A percentile compares a stretch with the other conserved stretches of the same genome.
These are phyloP conservation scores for Colletotrichum echinochloae DNA, from an alignment of 2,329 filamentous ascomycete species.

Conservation along the genomic window DNA sequence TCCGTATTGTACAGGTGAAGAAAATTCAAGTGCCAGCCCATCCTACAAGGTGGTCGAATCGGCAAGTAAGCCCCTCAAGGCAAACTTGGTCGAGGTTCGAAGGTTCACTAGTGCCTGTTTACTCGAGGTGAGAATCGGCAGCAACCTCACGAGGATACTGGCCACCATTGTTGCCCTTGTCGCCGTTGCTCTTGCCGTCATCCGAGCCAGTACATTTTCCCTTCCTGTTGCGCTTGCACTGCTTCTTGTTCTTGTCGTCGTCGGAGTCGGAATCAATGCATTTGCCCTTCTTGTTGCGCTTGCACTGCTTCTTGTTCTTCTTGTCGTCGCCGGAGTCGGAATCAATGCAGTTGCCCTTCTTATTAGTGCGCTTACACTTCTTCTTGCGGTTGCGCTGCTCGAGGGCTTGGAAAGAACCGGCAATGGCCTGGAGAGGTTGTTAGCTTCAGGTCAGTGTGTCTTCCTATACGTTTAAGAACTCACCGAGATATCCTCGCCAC, in stretches of 20 bases:
- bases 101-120: background rate
- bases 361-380: constrained; percentile 35
- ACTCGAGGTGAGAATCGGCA: background rate
- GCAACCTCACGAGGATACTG: background rate
- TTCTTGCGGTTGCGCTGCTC: constrained; percentile 32
- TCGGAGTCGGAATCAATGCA: constrained; percentile 22
- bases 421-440: constrained; percentile 1
- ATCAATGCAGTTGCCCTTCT: constrained; percentile 25
- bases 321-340: constrained; percentile 12
- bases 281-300: constrained; percentile 33
- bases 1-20: too few species aligned
- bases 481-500: constrained; percentile 18
- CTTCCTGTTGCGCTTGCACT: constrained; percentile 34
- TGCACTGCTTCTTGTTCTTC: constrained; percentile 21
- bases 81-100: background rate
- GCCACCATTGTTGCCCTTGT: background rate
- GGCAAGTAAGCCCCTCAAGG: background rate
- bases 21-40: too few species aligned
- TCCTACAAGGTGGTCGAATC: too few species aligned
- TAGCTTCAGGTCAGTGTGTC: background rate
- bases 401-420: background rate
- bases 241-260: constrained; percentile 8
- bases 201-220: constrained; percentile 17
- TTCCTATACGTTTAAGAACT: background rate
- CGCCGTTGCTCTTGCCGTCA: background rate